Conservation (phyloP, 176 grass and related monocot genomes). For the Oryza punctata region DNA sequence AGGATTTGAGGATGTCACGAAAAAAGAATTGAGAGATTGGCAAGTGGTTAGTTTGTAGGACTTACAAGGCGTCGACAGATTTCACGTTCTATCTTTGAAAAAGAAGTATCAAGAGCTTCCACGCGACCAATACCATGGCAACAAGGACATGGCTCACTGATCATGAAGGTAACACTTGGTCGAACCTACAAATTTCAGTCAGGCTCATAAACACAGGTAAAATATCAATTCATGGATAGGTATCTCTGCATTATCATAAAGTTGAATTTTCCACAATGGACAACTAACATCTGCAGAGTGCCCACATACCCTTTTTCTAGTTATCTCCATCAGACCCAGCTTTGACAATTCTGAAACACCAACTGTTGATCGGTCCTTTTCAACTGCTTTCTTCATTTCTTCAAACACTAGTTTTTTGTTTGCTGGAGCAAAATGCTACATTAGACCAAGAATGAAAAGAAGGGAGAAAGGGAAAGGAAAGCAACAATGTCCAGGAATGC, state of each 20-base stretch:
- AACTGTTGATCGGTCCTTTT: slow-evolving; percentile 84
- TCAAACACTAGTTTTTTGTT: slow-evolving; percentile 85
- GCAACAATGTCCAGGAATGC: neutral
- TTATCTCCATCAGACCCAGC: slow-evolving; percentile 93
- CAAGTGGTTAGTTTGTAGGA: neutral
- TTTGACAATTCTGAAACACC: slow-evolving; percentile 88
- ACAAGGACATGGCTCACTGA: slow-evolving; percentile 83
- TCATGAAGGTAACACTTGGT: slow-evolving; percentile 96
- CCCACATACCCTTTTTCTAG: slow-evolving; percentile 86
- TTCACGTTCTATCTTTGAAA: slow-evolving; percentile 88
- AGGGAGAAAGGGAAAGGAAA: neutral
- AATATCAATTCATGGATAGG: slow-evolving; percentile 17
- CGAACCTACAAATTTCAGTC: slow-evolving; percentile 68
- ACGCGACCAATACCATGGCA: slow-evolving; percentile 86
- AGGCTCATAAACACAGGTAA: slow-evolving; percentile 18
- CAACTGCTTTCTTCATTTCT: slow-evolving; percentile 89
- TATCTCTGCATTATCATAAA: slow-evolving; percentile 10
- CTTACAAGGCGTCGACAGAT: slow-evolving; percentile 84
- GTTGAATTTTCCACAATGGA: slow-evolving; percentile 4
- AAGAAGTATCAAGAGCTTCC: slow-evolving; percentile 85
- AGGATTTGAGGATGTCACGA: slow-evolving; percentile 5
- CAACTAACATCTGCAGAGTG: neutral
- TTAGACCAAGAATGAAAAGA: slow-evolving; percentile 33
- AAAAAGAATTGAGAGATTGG: slow-evolving; percentile 4
- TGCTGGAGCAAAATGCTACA: slow-evolving; percentile 49